These are phyloP conservation scores for Crucihimalaya himalaica DNA, from an alignment of 345 rosid species.

Conservation along the genomic window DNA sequence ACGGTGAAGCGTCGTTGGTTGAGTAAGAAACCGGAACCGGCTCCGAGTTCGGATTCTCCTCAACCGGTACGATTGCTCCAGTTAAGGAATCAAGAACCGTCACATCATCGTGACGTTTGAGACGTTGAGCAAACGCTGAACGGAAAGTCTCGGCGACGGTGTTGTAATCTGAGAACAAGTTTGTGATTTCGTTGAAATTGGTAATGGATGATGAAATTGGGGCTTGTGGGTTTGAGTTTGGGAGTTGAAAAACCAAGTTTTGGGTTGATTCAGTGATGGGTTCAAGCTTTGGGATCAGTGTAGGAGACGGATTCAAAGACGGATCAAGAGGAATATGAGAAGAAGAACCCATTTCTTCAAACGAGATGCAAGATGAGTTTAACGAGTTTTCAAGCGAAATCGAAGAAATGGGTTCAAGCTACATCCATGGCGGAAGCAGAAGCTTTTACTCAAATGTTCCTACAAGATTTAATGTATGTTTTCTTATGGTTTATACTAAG, in stretches of 20 bases:
- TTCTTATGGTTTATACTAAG: too few species aligned
- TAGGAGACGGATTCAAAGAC: neutral
- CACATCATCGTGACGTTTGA: slow-evolving; percentile 43
- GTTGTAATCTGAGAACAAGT: slow-evolving; percentile 53
- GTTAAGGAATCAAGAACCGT: slow-evolving; percentile 50
- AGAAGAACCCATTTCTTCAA: slow-evolving; percentile 1
- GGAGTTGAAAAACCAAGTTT: neutral
- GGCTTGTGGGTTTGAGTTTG: slow-evolving; percentile 40
- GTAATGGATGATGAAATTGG: neutral
- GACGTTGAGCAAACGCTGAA: slow-evolving; percentile 54
- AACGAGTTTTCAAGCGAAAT: neutral
- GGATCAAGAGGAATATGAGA: neutral
- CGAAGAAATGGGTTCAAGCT: neutral
- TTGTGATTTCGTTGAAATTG: neutral
- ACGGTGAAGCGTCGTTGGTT: neutral
- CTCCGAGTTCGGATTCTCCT: slow-evolving; percentile 26
- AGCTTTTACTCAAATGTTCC: neutral
- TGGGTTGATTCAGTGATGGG: slow-evolving; percentile 14
- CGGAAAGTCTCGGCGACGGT: slow-evolving; percentile 61
- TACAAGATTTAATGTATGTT: neutral
- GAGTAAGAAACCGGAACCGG: neutral
- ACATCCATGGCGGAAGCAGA: neutral
- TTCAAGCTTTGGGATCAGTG: slow-evolving; percentile 1
- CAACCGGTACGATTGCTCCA: slow-evolving; percentile 58
- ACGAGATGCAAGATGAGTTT: neutral